Evolutionary conservation across 169 alveolate species (phyloP).

Genomic region (Cryptosporidium felis): DNA sequence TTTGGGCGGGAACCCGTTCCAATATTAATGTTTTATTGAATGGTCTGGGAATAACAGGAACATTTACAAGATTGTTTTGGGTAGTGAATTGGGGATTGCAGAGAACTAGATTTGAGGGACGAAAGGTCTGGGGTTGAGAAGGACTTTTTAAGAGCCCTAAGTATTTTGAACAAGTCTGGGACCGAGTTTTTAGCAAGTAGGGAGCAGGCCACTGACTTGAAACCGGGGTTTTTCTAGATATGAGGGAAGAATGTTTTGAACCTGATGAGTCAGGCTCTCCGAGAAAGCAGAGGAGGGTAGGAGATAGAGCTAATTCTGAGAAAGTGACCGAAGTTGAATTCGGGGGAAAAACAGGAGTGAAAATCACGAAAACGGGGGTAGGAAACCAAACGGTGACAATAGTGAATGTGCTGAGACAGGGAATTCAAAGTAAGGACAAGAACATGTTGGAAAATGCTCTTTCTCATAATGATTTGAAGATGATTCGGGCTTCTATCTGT

Average conservation of each 20-base stretch:
- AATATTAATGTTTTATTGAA: too few species aligned
- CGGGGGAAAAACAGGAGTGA: background rate
- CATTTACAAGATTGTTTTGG: too few species aligned
- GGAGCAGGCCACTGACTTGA: too few species aligned
- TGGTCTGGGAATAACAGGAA: too few species aligned
- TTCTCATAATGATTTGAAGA: conserved; percentile 2
- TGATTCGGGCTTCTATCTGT: background rate
- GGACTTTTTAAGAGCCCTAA: too few species aligned
- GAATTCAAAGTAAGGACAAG: conserved; percentile 52
- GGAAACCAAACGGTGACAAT: conserved; percentile 21
- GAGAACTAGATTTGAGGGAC: too few species aligned
- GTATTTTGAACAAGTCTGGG: too few species aligned
- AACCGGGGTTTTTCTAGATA: too few species aligned
- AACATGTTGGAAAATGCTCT: conserved; percentile 47
- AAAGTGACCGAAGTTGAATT: background rate
- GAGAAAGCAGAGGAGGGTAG: background rate
- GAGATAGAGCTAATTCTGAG: background rate
- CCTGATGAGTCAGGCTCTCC: background rate
- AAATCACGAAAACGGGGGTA: background rate
- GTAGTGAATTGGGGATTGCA: too few species aligned
- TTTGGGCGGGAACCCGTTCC: too few species aligned
- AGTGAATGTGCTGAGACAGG: conserved; percentile 21
- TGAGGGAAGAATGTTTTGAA: background rate
- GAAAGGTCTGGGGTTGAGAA: too few species aligned
- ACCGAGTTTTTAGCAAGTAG: too few species aligned